Base-by-base conservation (phyloP, 495 filamentous ascomycete species). In the Tuber brumale region DNA sequence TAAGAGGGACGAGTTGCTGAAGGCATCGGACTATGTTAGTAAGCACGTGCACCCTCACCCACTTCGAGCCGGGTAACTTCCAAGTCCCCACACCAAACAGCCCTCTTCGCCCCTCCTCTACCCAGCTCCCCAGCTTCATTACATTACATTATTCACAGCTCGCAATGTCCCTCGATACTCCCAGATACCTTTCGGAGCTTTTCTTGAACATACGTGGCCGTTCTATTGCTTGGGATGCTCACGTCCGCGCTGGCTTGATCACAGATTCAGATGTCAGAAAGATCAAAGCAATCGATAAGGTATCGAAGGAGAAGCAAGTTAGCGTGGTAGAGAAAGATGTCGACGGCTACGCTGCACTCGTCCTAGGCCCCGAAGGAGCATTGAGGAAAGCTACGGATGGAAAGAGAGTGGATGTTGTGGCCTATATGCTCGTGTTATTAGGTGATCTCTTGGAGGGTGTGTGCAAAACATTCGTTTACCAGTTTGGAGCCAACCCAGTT, bases 231-330 rank as follows among this genome's bases (percentile, higher is more conserved):
- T 99, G 95, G 95, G 96, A 98, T 84, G 95, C 95, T 77, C 94
- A 96, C 81, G 93, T 96, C 79, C 91, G 95, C 84, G 93, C 93
- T 82, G 92, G 93, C 80, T 95, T 93, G 82, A 93, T 99, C 85
- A 97, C 94, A 72, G 95, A 97, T 78, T 90, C 92, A 73, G 94
- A 99, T 83, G 88, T 97, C 81, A 94, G 92, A 86, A 94, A 93
- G 87, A 98, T 99, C 86, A 94, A 95, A 85, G 93, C 95, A 71
- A 93, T 97, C 80, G 96, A 98, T 84, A 99, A 97, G 86, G 94
- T 95, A 78, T 92, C 93, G 80, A 94, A 92, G 82, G 92, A 94
- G 72, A 93, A 95, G 83, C 90, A 94, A 82, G 90, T 89, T 81
- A 89, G 94, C 80, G 91, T 90, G 44, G 89, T 98, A 76, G 93